Evolutionary conservation across 805 yeast species (phyloP).

Genomic region (Wickerhamomyces queroliae): DNA sequence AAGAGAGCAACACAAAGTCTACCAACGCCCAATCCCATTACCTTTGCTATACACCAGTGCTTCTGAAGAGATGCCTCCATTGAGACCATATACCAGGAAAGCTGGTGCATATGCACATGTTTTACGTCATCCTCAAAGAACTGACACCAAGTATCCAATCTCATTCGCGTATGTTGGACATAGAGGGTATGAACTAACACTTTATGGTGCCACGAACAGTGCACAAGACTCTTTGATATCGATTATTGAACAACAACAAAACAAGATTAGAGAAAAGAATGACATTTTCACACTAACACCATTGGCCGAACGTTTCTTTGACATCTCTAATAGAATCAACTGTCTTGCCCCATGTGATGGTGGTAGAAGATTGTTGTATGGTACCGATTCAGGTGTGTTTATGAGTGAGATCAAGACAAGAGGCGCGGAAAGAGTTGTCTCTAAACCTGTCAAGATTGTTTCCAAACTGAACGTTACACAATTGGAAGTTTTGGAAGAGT

Average conservation of each 20-base stretch:
- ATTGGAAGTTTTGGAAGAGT: conserved; percentile 87
- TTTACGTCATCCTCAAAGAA: conserved; percentile 15
- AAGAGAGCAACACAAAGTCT: conserved; percentile 87
- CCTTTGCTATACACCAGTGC: conserved; percentile 71
- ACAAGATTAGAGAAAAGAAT: conserved; percentile 59
- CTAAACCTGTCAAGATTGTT: conserved; percentile 72
- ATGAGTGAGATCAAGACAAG: conserved; percentile 58
- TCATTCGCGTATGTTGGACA: conserved; percentile 46
- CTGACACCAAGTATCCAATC: conserved; percentile 33
- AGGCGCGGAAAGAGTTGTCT: conserved; percentile 45
- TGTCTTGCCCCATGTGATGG: conserved; percentile 95
- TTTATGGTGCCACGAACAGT: conserved; percentile 36
- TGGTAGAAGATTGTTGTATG: conserved; percentile 83
- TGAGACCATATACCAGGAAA: conserved; percentile 36
- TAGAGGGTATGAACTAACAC: conserved; percentile 38
- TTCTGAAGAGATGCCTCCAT: conserved; percentile 71
- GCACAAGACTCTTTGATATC: conserved; percentile 79
- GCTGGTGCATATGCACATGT: conserved; percentile 24
- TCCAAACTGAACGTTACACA: conserved; percentile 77
- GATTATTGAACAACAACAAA: conserved; percentile 75
- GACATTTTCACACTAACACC: conserved; percentile 78
- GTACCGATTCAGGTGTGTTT: conserved; percentile 89
- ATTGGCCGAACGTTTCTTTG: conserved; percentile 71
- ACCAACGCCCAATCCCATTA: conserved; percentile 81
- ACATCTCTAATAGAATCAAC: conserved; percentile 68